Evolutionary conservation across 495 filamentous ascomycete species (phyloP).

Genomic region (Acidomyces sp.): DNA sequence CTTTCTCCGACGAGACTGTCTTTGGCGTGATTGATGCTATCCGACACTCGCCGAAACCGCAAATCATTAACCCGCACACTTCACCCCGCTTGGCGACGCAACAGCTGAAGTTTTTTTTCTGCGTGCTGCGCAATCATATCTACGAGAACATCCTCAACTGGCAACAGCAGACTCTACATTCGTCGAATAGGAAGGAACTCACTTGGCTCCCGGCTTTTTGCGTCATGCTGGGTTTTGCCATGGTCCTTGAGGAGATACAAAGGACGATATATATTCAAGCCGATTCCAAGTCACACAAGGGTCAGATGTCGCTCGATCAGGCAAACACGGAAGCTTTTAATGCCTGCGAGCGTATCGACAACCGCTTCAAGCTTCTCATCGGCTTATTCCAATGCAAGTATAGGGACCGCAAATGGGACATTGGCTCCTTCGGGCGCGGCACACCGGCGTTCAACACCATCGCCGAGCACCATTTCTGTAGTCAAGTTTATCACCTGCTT

Average conservation of each 20-base stretch:
- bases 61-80: slow-evolving; percentile 8
- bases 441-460: slow-evolving; percentile 19
- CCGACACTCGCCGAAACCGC: slow-evolving; percentile 8
- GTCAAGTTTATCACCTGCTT: too few relatives aligned
- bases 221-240: slow-evolving; percentile 25
- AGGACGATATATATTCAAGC: slow-evolving; percentile 27
- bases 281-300: slow-evolving; percentile 19
- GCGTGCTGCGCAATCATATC: slow-evolving; percentile 20
- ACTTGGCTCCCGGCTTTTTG: slow-evolving; percentile 29
- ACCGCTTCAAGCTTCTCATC: slow-evolving; percentile 23
- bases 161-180: slow-evolving; percentile 26
- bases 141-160: slow-evolving; percentile 25
- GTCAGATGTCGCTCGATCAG: slow-evolving; percentile 7
- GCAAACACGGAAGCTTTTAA: slow-evolving; percentile 19
- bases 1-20: slow-evolving; percentile 22
- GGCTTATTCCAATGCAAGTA: slow-evolving; percentile 30
- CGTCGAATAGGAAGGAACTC: slow-evolving; percentile 17
- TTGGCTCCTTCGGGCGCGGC: slow-evolving; percentile 16
- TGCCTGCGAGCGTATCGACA: slow-evolving; percentile 25
- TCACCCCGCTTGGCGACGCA: slow-evolving; percentile 31
- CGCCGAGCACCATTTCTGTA: too few relatives aligned
- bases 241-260: slow-evolving; percentile 30
- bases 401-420: slow-evolving; percentile 22
- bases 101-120: slow-evolving; percentile 32
- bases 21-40: slow-evolving; percentile 16